Base-by-base conservation (phyloP, 2,329 filamentous ascomycete species). In the Aspergillus quadrilineatus region DNA sequence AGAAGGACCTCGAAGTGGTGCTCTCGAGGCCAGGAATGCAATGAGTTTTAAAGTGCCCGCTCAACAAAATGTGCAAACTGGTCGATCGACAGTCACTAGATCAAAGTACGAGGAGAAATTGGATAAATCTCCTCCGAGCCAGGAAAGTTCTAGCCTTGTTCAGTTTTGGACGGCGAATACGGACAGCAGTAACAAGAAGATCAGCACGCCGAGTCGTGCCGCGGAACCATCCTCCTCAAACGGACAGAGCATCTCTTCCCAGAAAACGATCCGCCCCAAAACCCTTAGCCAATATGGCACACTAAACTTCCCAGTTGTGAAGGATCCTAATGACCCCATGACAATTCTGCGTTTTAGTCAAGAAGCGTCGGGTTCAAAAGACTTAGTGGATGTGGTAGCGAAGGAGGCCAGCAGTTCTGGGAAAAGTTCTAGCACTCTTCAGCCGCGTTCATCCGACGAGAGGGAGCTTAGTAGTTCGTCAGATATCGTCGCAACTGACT, bases 271-370 rank as follows among this genome's bases (percentile, higher is more conserved):
- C 50, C 61, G 66, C 53, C 45, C 59, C 44, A 73, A 69, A 48
- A 68, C 68, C 6, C 52, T 56, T 22, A 63, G 70, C 56, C 60
- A 74, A 62, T 70, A 74, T 61, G 66, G 79, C 60, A 80, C 77
- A 22, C 76, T 91, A 28, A 81, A 80, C 29, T 95, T 91, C 65
- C 82, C 88, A 1, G 83, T 92, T 10, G 89, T 93, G 22, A 95
- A 96, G 73, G 85, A 93, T 63, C 82, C 87, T 1, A 81, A 85
- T 63, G 85, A 90, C 63, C 81, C 84, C 4, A 80, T 79, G 57
- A 89, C 87, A 0, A 77, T 80, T 29, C 63, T 85, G 45, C 84
- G 86, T 44, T 76, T 90, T 30, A 91, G 88, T 65, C 89, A 93
- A 69, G 79, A 80, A 46, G 84, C 71, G 14, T 53, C 55, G 50